A percentile compares a stretch with the other conserved stretches of the same genome.
Conservation (phyloP, 345 rosid species). For the Abelmoschus esculentus region DNA sequence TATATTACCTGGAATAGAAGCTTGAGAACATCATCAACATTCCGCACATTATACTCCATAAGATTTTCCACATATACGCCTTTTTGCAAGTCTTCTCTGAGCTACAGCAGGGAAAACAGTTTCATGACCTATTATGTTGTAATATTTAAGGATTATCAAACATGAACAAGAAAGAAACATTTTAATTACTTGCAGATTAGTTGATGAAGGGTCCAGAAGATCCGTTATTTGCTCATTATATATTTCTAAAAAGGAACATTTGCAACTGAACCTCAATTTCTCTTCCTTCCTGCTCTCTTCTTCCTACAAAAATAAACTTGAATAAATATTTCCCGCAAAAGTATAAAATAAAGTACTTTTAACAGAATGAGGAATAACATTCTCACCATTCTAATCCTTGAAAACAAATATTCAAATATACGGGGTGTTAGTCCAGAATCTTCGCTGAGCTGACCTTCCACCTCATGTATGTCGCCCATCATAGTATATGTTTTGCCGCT, state of each 20-base stretch:
- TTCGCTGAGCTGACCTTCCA: conserved; percentile 42
- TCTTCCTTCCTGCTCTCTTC: conserved; percentile 75
- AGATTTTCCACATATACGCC: conserved; percentile 92
- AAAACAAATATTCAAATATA: conserved; percentile 67
- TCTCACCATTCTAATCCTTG: conserved; percentile 60
- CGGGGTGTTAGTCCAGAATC: conserved; percentile 90
- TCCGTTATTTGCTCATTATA: conserved; percentile 94
- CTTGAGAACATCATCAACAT: conserved; percentile 61
- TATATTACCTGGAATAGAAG: conserved; percentile 61
- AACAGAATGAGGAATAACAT: not conserved
- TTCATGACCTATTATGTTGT: conserved; percentile 19
- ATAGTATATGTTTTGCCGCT: conserved; percentile 97
- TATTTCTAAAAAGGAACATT: conserved; percentile 88
- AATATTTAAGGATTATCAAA: conserved; percentile 5
- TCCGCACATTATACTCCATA: conserved; percentile 55
- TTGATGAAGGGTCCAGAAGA: conserved; percentile 79
- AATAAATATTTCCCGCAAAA: conserved; percentile 2
- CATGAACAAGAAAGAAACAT: conserved; percentile 8
- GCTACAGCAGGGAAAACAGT: conserved; percentile 43
- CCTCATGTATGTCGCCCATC: conserved; percentile 75
- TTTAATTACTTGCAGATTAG: conserved; percentile 68
- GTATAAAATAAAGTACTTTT: not conserved
- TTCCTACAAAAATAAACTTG: conserved; percentile 39
- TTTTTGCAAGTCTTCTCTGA: conserved; percentile 82
- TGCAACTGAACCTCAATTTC: conserved; percentile 69